Base-by-base conservation (phyloP, 1,284 basidiomycete genomes). In the Trametes pubescens region DNA sequence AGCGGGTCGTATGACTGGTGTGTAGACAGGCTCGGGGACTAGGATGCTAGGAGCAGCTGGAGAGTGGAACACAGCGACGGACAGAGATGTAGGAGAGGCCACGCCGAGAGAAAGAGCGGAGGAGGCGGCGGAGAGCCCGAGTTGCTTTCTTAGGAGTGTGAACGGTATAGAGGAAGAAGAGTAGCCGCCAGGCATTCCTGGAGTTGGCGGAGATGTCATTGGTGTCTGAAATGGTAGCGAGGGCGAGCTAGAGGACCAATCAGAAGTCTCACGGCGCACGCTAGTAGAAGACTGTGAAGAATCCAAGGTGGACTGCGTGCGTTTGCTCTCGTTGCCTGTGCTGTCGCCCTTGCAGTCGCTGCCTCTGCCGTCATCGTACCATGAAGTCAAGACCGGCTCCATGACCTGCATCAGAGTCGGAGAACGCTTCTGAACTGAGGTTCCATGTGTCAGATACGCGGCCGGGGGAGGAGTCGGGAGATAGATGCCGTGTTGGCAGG, bases 351-450 rank as follows among this genome's bases (percentile, higher is more conserved):
- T 32, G 29, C 29, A 4, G 29, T 32, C 29, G 29, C 29, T 8
- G 29, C 18, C 40, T 22, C 34, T 55, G 24, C 56, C 37, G 13
- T 70, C 66, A 4, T 68, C 60, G 40, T 64, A 68, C 63, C 66
- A 67, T 3, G 69, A 69, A 18, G 65, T 62, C 14, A 74, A 46
- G 4, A 72, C 70, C 2, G 72, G 72, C 35, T 69, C 65, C 69
- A 74, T 72, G 40, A 72, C 63, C 56, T 73, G 72, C 69, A 71
- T 71, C 32, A 74, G 57, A 13, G 70, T 72, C 6, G 71, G 69
- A 9, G 71, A 71, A 4, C 35, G 44, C 3, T 47, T 51, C 5
- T 43, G 18, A 18, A 26, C 32, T 1, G 61, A 56, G 4, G 34
- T 3, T 29, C 26, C 13, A 6, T 48, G 32, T 6, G 38, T 10